Evolutionary conservation across 2,329 filamentous ascomycete species (phyloP), one percentile per base, ranked within the genome.

Genomic region (Chaetomium sp.): DNA sequence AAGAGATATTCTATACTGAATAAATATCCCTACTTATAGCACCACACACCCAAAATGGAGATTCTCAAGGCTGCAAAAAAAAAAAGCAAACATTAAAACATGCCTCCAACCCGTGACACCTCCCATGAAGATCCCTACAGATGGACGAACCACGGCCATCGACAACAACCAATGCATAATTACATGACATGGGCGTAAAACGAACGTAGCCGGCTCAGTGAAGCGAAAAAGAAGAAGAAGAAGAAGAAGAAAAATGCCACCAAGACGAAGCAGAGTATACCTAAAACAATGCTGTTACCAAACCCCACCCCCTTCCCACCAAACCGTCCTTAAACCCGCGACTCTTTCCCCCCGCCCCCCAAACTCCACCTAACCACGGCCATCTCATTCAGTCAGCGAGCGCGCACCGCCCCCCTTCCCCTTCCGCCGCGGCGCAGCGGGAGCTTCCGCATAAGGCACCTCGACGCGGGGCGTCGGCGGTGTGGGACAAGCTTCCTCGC

Each of bases 131-230:
- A 57, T 57, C 55, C 55, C 38, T 47, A 29, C 38, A 21, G 25
- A 35, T 45, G 7, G 35, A 45, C 42, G 12, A 57, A 42, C 54
- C 35, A 6, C 4, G 13, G 55, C 55, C 45, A 21, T n/a, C 21
- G n/a, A 57, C n/a, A 25, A 13, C 5, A 25, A 62, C 53, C 42
- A 55, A 64, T 64, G 57, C 56, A 60, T 19, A 42, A 42, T 50
- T 64, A 60, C 50, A 55, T 54, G 53, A 35, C 35, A 57, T 7
- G 21, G 38, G 9, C 8, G 35, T 10, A 35, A 25, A 57, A 29
- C 23, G 31, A 50, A 57, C 19, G 8, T 54, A 12, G 16, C 16
- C 33, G 31, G 19, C 49, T 25, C 49, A 51, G 13, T 23, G 51
- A 25, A 60, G 23, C 31, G 29, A 23, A 45, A 19, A 27, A 47